These are phyloP conservation scores for Candida hungchunana DNA, from an alignment of 805 yeast species.

Conservation along the genomic window DNA sequence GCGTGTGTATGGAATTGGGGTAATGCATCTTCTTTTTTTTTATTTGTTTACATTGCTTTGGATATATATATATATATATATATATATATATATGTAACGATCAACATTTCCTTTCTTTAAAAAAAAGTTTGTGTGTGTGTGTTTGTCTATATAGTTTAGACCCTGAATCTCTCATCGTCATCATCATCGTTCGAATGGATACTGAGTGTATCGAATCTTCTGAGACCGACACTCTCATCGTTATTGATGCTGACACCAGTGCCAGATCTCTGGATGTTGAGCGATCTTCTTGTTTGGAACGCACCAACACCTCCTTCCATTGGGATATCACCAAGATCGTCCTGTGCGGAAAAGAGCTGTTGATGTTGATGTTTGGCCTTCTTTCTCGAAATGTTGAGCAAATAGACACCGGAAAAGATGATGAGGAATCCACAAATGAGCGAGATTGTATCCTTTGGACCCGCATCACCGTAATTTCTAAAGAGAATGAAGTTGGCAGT, in stretches of 20 bases:
- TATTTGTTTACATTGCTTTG: background rate
- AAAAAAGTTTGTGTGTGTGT: background rate
- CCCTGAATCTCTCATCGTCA: slow-evolving; percentile 34
- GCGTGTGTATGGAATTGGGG: too few relatives aligned
- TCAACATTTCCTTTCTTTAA: background rate
- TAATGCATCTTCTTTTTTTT: too few relatives aligned
- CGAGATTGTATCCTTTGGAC: slow-evolving; percentile 74
- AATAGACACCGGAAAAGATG: slow-evolving; percentile 82
- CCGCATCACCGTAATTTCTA: slow-evolving; percentile 81
- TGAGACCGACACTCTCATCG: slow-evolving; percentile 48
- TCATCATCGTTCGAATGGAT: slow-evolving; percentile 26
- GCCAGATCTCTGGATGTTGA: slow-evolving; percentile 52
- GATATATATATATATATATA: background rate
- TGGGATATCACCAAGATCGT: slow-evolving; percentile 67
- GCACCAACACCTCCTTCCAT: slow-evolving; percentile 82
- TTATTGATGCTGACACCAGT: slow-evolving; percentile 28
- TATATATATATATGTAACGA: background rate
- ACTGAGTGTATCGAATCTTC: slow-evolving; percentile 61
- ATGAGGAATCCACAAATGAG: slow-evolving; percentile 80
- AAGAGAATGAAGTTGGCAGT: slow-evolving; percentile 82
- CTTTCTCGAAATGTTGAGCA: slow-evolving; percentile 73
- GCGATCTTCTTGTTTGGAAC: slow-evolving; percentile 68
- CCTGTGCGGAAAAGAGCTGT: slow-evolving; percentile 38
- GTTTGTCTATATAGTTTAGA: slow-evolving; percentile 6
- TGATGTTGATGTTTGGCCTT: slow-evolving; percentile 43